Evolutionary conservation across 345 rosid genomes (phyloP), one percentile per base, ranked within the genome.

Genomic region (Eucalyptus polyanthemos): DNA sequence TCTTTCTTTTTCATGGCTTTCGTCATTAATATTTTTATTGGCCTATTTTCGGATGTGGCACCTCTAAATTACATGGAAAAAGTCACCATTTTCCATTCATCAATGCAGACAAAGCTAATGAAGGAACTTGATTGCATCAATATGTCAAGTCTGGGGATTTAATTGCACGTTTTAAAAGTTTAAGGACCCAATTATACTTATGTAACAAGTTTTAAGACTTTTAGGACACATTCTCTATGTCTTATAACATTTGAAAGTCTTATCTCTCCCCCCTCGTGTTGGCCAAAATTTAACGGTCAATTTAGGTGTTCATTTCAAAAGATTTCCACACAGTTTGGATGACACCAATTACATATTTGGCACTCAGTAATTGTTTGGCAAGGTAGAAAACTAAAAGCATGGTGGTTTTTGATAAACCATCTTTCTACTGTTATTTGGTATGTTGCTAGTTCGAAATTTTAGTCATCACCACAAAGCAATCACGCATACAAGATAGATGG

Each of bases 61-160:
- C 15, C 65, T 25, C 65, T 58, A 58, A 58, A 58, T 58, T 58
- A 10, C 7, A 25, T 58, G 65, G 27, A 25, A 24, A 58, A 58
- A 0, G 3, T 58, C 13, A 22, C 12, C 12, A 56, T 56, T 56
- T 22, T 56, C 27, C 62, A 56, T 56, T 24, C 13, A 56, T 56
- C 62, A 56, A 56, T 56, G 62, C 0, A 0, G 6, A 5, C 27
- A 56, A 9, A 54, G 25, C 25, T 21, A 22, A 54, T 0, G 12
- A 9, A 4, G 27, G 5, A 56, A 56, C 15, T 56, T 4, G 60
- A 56, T 56, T 56, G 11, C 6, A 56, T 56, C 12, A 9, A 22
- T 22, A 4, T 4, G 12, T 22, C 62, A 56, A 56, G 11, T 56
- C 22, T 56, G 0, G 1, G 11, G 13, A 22, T 22, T 56, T 56